Conservation (phyloP, 1,284 basidiomycete genomes). For the Golubevia pallescens region DNA sequence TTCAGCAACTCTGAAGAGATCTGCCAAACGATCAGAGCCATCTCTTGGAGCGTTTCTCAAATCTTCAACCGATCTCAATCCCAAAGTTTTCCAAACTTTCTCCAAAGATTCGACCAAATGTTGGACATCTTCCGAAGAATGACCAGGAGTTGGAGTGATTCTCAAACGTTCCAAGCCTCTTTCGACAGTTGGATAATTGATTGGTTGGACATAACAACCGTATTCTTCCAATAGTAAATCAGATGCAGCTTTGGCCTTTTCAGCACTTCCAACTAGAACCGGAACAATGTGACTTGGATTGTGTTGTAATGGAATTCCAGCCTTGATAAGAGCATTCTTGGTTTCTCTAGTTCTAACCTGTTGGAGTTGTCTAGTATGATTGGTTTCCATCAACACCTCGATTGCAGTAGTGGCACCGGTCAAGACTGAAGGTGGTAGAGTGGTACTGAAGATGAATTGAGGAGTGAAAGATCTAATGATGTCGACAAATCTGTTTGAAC, state of each 20-base stretch:
- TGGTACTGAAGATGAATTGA: slow-evolving; percentile 64
- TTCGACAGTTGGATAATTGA: slow-evolving; percentile 62
- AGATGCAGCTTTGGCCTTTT: slow-evolving; percentile 57
- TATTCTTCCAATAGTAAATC: slow-evolving; percentile 60
- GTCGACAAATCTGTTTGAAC: slow-evolving; percentile 60
- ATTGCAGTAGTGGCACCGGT: slow-evolving; percentile 58
- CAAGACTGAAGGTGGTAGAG: slow-evolving; percentile 58
- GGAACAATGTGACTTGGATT: slow-evolving; percentile 64
- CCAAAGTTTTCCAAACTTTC: slow-evolving; percentile 55
- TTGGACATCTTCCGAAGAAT: slow-evolving; percentile 51
- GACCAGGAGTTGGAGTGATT: slow-evolving; percentile 59
- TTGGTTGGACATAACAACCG: slow-evolving; percentile 64
- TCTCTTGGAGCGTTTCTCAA: slow-evolving; percentile 35
- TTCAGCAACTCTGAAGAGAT: slow-evolving; percentile 52
- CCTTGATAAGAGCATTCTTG: slow-evolving; percentile 53
- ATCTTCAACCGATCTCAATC: slow-evolving; percentile 49
- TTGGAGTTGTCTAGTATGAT: slow-evolving; percentile 55
- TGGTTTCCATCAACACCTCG: slow-evolving; percentile 57
- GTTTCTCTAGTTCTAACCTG: slow-evolving; percentile 61
- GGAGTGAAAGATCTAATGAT: slow-evolving; percentile 63
- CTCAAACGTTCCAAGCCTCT: slow-evolving; percentile 55
- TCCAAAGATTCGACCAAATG: slow-evolving; percentile 53
- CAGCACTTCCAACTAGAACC: slow-evolving; percentile 59
- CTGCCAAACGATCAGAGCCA: slow-evolving; percentile 50
- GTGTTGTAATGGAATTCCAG: slow-evolving; percentile 60